Evolutionary conservation across 1,284 basidiomycete species (phyloP), one percentile per base, ranked within the genome.

Genomic region (Cryptococcus jaspeensis): DNA sequence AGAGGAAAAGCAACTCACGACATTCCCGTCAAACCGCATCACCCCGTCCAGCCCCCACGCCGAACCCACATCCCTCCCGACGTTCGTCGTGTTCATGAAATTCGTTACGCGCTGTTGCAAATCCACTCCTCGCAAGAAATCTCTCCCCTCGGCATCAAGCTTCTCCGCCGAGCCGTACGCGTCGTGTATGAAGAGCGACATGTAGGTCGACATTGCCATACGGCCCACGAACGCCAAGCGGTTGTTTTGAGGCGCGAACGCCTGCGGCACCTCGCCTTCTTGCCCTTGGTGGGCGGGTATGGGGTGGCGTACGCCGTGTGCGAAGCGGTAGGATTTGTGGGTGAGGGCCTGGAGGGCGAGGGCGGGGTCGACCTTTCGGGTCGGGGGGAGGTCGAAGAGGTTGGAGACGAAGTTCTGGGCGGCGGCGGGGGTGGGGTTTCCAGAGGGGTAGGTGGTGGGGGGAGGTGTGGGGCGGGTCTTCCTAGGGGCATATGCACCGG

Each of bases 311-410:
- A 73, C 55, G 23, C 66, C 60, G 48, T 75, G 73, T 16, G 65
- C 66, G 53, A 67, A 71, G 23, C 71, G 69, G 58, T 71, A 78
- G 41, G 70, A 72, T 70, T 77, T 77, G 61, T 78, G 77, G 7
- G 75, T 77, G 44, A 77, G 62, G 52, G 74, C 72, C 55, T 76
- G 75, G 25, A 78, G 67, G 8, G 75, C 71, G 37, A 77, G 68
- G 28, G 59, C 50, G 2, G 70, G 70, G n/a, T 75, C 65, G 64
- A 78, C 72, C 50, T 64, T 60, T 9, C 63, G 66, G 5, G 61
- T 28, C 11, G 68, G 50, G 5, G 74, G 71, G 2, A 78, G 64
- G 39, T 56, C 52, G 39, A 78, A 65, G 28, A 77, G 63, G 40
- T 70, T 56, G 42, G 67, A 62, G 37, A 78, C 64, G 65, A 70